Conservation (phyloP, 23 red algal genomes). For the Pyropia yezoensis region DNA sequence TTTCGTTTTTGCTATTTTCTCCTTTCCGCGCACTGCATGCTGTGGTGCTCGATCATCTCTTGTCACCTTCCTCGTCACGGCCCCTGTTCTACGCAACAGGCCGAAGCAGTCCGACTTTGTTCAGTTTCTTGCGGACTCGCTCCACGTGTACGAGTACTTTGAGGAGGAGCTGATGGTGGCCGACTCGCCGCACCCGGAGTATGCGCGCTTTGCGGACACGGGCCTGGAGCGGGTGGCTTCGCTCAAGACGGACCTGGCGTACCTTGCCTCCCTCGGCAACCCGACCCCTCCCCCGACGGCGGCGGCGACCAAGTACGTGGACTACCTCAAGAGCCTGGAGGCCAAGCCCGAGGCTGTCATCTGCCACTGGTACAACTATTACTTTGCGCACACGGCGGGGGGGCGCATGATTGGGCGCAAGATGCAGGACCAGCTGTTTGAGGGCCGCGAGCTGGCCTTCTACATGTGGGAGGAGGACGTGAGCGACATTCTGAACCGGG, state of each 20-base stretch:
- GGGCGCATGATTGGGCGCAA: slow-evolving; percentile 96
- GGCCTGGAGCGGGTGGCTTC: slow-evolving; percentile 74
- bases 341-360: slow-evolving; percentile 66
- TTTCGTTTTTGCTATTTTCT: too few species aligned
- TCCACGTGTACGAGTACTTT: slow-evolving; percentile 75
- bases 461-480: slow-evolving; percentile 96
- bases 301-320: slow-evolving; percentile 59
- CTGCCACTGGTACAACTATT: slow-evolving; percentile 99
- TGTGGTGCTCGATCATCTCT: background rate
- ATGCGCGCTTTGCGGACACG: slow-evolving; percentile 55
- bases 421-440: slow-evolving; percentile 81
- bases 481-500: slow-evolving; percentile 78
- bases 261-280: slow-evolving; percentile 42
- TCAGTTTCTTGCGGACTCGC: slow-evolving; percentile 95
- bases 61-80: background rate
- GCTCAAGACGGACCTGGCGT: slow-evolving; percentile 68
- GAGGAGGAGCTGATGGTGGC: slow-evolving; percentile 47
- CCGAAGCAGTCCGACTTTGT: slow-evolving; percentile 68
- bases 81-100: background rate
- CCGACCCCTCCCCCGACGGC: slow-evolving; percentile 29
- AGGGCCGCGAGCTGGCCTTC: slow-evolving; percentile 65
- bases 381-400: slow-evolving; percentile 94
- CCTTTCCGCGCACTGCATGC: background rate
- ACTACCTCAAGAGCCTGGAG: slow-evolving; percentile 52
- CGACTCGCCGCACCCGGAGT: slow-evolving; percentile 21